Evolutionary conservation across 2,329 filamentous ascomycete species (phyloP), one percentile per base, ranked within the genome.

Genomic region (Elsinoe batatas): DNA sequence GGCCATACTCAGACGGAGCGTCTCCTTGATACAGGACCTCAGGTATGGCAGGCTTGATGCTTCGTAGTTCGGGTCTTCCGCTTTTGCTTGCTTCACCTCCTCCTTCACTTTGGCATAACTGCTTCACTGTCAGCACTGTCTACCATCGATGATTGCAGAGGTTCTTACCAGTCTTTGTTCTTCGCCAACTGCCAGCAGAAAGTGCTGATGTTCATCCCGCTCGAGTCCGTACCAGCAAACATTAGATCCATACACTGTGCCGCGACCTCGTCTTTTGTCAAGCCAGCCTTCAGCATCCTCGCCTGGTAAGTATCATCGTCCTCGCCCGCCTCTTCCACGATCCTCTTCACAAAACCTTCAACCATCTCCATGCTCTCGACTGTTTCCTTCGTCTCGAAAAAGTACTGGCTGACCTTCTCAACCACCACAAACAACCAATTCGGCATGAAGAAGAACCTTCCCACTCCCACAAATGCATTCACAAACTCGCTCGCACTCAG

Each of bases 151-250:
- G 20, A 46, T n/a, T 22, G 37, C 30, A 36, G 32, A 5, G 15
- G 30, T 12, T 49, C 64, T 61, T 64, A 74, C 69, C 68, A 67
- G 3, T 71, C 64, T 2, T 75, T 74, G 53, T 72, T 62, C 47
- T 73, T 69, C 2, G 70, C 67, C 22, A 79, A 61, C 57, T 72
- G 65, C 67, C 74, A 77, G 40, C 73, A 67, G 1, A 79, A 71
- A 1, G 72, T 76, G 5, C 73, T 71, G 17, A 78, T 64, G 57
- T 76, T 79, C 69, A 76, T 78, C 13, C 73, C 74, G 2, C 74
- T 78, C 0, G 74, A 74, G 62, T 80, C 78, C 0, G 77, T 78
- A 1, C 77, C 78, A 1, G 78, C 78, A 63, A 79, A 80, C 22
- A 76, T 72, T 2, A 80, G 63, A 60, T 80, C 79, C 60, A 80